Evolutionary conservation across 352 stramenopile species (phyloP).

Genomic region (Pythium rhizo-oryzae): DNA sequence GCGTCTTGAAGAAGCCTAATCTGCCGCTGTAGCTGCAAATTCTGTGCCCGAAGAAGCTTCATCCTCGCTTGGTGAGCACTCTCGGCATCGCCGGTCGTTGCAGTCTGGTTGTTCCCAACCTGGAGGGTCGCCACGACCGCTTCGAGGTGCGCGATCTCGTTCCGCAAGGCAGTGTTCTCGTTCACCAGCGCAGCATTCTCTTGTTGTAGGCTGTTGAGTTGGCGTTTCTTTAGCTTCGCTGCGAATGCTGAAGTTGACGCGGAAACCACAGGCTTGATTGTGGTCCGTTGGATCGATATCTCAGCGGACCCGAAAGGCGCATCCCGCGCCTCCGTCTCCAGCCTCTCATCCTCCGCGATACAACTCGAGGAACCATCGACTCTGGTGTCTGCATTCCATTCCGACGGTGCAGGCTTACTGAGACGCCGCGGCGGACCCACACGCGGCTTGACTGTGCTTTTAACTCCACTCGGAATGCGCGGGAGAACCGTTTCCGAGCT

Average conservation of each 20-base stretch:
- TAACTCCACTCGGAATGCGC: slow-evolving; percentile 9
- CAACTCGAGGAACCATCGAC: slow-evolving; percentile 1
- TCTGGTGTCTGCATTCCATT: slow-evolving; percentile 29
- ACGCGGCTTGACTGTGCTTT: slow-evolving; percentile 11
- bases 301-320: slow-evolving; percentile 20
- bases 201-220: slow-evolving; percentile 44
- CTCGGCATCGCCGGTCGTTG: not conserved
- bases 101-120: slow-evolving; percentile 23
- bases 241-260: slow-evolving; percentile 31
- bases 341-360: slow-evolving; percentile 5
- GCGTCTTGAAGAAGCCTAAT: slow-evolving; percentile 48
- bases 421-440: not conserved
- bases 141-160: slow-evolving; percentile 57
- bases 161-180: slow-evolving; percentile 47
- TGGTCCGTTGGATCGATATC: slow-evolving; percentile 38
- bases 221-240: slow-evolving; percentile 47
- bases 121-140: slow-evolving; percentile 41
- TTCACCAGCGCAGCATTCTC: slow-evolving; percentile 38
- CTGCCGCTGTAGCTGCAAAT: slow-evolving; percentile 63
- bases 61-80: slow-evolving; percentile 28
- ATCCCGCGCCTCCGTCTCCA: not conserved
- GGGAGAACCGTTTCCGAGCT: slow-evolving; percentile 10
- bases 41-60: slow-evolving; percentile 53
- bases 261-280: slow-evolving; percentile 12
- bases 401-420: not conserved